Conservation (phyloP, 2,329 filamentous ascomycete species). For the Lasiodiplodia gonubiensis region DNA sequence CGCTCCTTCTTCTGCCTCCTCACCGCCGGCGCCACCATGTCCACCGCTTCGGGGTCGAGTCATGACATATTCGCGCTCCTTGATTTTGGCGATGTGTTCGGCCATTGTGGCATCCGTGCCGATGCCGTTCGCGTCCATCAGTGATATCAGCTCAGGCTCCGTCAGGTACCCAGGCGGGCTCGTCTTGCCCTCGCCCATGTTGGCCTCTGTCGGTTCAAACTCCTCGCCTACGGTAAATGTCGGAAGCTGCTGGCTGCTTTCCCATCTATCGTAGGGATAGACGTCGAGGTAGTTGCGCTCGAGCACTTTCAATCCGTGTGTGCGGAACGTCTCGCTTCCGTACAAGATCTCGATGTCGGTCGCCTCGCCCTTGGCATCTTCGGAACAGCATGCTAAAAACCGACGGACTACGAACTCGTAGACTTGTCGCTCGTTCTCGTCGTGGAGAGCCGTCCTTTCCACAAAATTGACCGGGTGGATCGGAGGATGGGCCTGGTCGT, state of each 20-base stretch:
- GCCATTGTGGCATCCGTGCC: constrained; percentile 99
- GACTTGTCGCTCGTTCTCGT: constrained; percentile 72
- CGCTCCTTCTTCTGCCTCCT: constrained; percentile 39
- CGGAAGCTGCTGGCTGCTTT: constrained; percentile 81
- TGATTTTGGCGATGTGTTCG: constrained; percentile 95
- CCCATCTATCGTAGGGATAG: constrained; percentile 97
- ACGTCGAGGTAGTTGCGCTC: constrained; percentile 94
- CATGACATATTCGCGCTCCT: constrained; percentile 84
- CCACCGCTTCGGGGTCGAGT: constrained; percentile 59
- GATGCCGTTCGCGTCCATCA: constrained; percentile 99
- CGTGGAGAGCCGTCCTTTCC: constrained; percentile 63
- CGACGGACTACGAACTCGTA: constrained; percentile 93
- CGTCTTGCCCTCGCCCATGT: constrained; percentile 91
- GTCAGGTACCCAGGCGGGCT: constrained; percentile 84
- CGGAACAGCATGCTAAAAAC: constrained; percentile 93
- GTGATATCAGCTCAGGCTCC: constrained; percentile 89
- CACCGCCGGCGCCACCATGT: constrained; percentile 44
- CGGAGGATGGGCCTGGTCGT: constrained; percentile 96
- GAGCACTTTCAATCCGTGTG: constrained; percentile 82
- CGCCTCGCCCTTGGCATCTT: constrained; percentile 85
- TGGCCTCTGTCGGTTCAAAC: constrained; percentile 87
- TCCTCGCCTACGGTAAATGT: constrained; percentile 77
- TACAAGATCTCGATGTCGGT: constrained; percentile 86
- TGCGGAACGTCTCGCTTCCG: constrained; percentile 80
- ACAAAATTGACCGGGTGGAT: constrained; percentile 95